Evolutionary conservation across 208 protist species (phyloP).

Genomic region (Trypanosoma grayi): DNA sequence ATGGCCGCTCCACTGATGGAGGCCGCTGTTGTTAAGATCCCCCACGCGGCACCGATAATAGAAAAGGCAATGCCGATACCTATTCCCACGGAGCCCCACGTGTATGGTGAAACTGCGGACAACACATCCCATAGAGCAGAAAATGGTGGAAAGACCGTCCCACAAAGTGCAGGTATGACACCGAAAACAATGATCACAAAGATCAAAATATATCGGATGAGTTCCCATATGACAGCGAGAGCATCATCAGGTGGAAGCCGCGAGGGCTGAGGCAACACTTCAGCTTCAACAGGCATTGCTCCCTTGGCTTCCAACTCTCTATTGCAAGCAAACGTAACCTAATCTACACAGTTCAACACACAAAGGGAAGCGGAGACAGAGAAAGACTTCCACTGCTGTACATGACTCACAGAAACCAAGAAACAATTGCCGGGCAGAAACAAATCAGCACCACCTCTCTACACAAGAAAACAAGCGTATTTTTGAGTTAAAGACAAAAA

Average conservation of each 20-base stretch:
- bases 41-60: constrained; percentile 87
- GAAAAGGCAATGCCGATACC: constrained; percentile 79
- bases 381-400: too few relatives aligned
- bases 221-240: constrained; percentile 49
- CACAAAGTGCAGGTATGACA: constrained; percentile 67
- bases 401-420: too few relatives aligned
- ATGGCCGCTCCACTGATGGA: constrained; percentile 88
- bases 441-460: not conserved
- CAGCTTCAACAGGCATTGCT: constrained; percentile 74
- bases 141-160: constrained; percentile 82
- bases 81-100: constrained; percentile 78
- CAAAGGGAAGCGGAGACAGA: constrained; percentile 3
- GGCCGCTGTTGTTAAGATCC: constrained; percentile 84
- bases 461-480: not conserved
- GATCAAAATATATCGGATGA: constrained; percentile 47
- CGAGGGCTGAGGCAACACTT: constrained; percentile 74
- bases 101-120: constrained; percentile 63
- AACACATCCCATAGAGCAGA: constrained; percentile 75
- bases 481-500: constrained; percentile 8
- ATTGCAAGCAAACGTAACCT: too few relatives aligned
- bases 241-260: constrained; percentile 83
- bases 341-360: too few relatives aligned
- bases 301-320: not conserved
- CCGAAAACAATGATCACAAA: constrained; percentile 73
- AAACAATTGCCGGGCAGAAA: too few relatives aligned